These are phyloP conservation scores for Tylopilus subfusipes DNA, from an alignment of 768 basidiomycete genomes.

Conservation along the genomic window DNA sequence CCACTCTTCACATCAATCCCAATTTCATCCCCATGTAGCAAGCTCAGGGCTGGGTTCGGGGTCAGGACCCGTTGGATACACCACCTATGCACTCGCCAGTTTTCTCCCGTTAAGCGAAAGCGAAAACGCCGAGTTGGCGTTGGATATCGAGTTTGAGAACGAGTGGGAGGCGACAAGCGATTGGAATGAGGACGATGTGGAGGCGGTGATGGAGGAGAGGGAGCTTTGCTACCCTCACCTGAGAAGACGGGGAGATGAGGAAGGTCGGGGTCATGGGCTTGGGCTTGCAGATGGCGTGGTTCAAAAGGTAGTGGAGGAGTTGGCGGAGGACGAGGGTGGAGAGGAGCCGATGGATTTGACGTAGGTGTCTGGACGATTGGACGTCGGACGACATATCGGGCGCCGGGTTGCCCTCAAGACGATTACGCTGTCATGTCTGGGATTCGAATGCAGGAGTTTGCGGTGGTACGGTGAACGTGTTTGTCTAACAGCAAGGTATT, in stretches of 20 bases:
- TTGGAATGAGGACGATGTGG: slow-evolving; percentile 88
- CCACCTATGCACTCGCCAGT: slow-evolving; percentile 16
- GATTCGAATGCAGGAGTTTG: no score
- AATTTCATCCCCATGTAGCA: background rate
- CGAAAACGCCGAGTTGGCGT: slow-evolving; percentile 48
- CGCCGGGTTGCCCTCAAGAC: no score
- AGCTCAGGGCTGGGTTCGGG: background rate
- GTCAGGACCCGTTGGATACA: background rate
- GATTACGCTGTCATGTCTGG: no score
- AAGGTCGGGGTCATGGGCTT: background rate
- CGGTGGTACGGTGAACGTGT: no score
- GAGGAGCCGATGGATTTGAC: slow-evolving; percentile 1
- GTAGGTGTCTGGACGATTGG: background rate
- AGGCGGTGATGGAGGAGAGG: slow-evolving; percentile 68
- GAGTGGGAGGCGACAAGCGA: slow-evolving; percentile 89
- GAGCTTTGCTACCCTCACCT: slow-evolving; percentile 59
- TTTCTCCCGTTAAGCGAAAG: slow-evolving; percentile 39
- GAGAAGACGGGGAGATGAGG: slow-evolving; percentile 8
- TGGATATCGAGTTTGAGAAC: slow-evolving; percentile 85
- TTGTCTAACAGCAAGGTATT: no score
- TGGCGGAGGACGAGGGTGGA: background rate
- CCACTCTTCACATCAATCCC: background rate
- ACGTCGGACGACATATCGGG: background rate
- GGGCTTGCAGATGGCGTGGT: background rate
- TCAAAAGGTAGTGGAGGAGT: background rate